These are phyloP conservation scores for Colletotrichum caudatum DNA, from an alignment of 2,329 filamentous ascomycete genomes.

Conservation along the genomic window DNA sequence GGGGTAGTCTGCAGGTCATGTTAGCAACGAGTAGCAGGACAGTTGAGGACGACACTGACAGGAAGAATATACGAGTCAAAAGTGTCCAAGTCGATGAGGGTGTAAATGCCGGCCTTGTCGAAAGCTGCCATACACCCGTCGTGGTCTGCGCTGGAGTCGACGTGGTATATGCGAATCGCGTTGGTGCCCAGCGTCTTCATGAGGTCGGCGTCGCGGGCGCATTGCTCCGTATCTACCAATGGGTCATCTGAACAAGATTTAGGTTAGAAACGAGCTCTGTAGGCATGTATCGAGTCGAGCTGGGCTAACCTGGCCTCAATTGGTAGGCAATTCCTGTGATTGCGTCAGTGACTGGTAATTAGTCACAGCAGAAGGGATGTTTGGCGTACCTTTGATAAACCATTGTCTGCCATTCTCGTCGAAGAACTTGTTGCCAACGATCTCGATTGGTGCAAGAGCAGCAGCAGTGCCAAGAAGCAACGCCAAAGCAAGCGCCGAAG, in stretches of 20 bases:
- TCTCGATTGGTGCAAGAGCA: constrained; percentile 62
- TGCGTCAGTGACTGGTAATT: constrained; percentile 27
- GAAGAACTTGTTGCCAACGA: constrained; percentile 87
- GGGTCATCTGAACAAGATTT: constrained; percentile 69
- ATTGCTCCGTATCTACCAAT: constrained; percentile 80
- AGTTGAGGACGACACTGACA: constrained; percentile 52
- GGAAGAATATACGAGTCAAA: constrained; percentile 77
- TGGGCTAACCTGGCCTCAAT: constrained; percentile 57
- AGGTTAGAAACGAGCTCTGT: constrained; percentile 25
- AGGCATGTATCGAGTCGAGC: constrained; percentile 10
- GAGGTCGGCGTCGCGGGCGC: constrained; percentile 77
- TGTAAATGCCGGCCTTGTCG: constrained; percentile 83
- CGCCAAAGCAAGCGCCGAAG: constrained; percentile 50
- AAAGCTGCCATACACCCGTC: constrained; percentile 85
- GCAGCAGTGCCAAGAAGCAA: constrained; percentile 52
- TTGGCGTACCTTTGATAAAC: constrained; percentile 78
- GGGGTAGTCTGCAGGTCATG: constrained; percentile 63
- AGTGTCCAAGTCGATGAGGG: constrained; percentile 86
- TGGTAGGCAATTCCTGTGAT: constrained; percentile 78
- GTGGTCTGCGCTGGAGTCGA: constrained; percentile 79
- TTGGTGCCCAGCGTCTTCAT: constrained; percentile 88
- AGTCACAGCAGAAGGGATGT: neutral
- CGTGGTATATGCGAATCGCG: constrained; percentile 89
- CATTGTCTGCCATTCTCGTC: constrained; percentile 83
- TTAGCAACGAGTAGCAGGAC: neutral